Evolutionary conservation across 768 basidiomycete species (phyloP).

Genomic region (Postia placenta): DNA sequence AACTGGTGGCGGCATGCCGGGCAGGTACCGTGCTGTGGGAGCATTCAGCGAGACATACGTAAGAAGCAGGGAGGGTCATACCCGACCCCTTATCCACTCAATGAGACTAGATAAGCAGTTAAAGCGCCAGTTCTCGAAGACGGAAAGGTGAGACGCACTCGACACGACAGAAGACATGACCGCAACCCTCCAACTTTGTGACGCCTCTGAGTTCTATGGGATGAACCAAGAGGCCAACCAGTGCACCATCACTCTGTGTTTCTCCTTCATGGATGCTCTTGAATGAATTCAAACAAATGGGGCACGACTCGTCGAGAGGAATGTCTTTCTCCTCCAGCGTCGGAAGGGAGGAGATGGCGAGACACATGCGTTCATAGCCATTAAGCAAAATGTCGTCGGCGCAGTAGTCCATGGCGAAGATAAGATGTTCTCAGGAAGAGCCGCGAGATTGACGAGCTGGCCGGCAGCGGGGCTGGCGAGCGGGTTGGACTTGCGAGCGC

Average conservation of each 20-base stretch:
- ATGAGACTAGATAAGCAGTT: slow-evolving; percentile 34
- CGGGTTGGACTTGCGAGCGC: not conserved
- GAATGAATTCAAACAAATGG: slow-evolving; percentile 59
- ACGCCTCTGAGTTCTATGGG: slow-evolving; percentile 30
- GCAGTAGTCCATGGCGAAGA: slow-evolving; percentile 10
- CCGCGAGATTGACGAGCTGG: not conserved
- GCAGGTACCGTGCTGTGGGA: slow-evolving; percentile 58
- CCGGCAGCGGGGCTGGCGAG: not conserved
- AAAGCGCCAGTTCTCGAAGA: not conserved
- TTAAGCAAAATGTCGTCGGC: slow-evolving; percentile 12
- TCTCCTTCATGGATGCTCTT: slow-evolving; percentile 30
- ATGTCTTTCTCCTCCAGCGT: slow-evolving; percentile 32
- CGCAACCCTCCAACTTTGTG: slow-evolving; percentile 53
- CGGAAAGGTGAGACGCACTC: slow-evolving; percentile 38
- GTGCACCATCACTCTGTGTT: slow-evolving; percentile 4
- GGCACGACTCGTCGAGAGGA: slow-evolving; percentile 50
- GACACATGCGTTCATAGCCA: slow-evolving; percentile 26
- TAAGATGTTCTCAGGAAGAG: not conserved
- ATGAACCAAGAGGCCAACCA: slow-evolving; percentile 16
- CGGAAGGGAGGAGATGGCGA: slow-evolving; percentile 39
- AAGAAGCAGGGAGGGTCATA: slow-evolving; percentile 23
- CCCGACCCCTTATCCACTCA: slow-evolving; percentile 61
- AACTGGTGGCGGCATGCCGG: slow-evolving; percentile 61
- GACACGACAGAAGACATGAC: slow-evolving; percentile 61
- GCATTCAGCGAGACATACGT: not conserved